Evolutionary conservation across 2,329 filamentous ascomycete genomes (phyloP), one percentile per base, ranked within the genome.

Genomic region (Monosporascus sp.): DNA sequence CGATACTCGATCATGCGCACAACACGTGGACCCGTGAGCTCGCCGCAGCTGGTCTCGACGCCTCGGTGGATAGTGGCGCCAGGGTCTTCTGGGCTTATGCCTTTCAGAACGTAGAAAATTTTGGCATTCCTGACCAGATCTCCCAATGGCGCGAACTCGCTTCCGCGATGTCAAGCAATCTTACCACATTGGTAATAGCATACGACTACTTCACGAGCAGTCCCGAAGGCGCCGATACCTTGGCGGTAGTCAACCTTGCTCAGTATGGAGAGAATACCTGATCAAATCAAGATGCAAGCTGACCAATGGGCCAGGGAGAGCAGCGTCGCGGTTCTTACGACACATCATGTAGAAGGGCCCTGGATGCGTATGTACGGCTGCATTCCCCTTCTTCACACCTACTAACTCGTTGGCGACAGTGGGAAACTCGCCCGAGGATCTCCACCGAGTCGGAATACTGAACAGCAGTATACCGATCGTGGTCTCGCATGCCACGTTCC

Each of bases 1-100:
- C 76, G 0, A 70, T 71, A 0, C 67, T 82, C 0, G 79, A 82
- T 51, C 78, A 82, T 47, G 78, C 79, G 1, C 76, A 78, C 36
- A 70, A 77, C 27, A 79, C 70, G 0, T 79, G 72, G 70, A 73
- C 69, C 1, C 65, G 70, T 8, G 70, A 70, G 0, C 71, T 69
- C 0, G 61, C 74, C 0, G 66, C 71, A 20, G 75, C 77, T 0
- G 77, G 76, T 0, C 60, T 79, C 2, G 68, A 73, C 3, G 78
- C 72, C 0, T 73, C 70, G 0, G 63, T 79, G 4, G 74, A 78
- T 14, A 79, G 77, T 38, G 72, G 76, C 3, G 75, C 73, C 0
- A 65, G 77, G 0, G 73, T 79, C 0, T 77, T 74, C 54, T 80
- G 74, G 74, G 70, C 68, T 2, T 74, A 72, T 37, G 59, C 72